phyloP scores from a whole-genome alignment of 805 yeast species.

The Lipomyces spencermartinsiae region DNA sequence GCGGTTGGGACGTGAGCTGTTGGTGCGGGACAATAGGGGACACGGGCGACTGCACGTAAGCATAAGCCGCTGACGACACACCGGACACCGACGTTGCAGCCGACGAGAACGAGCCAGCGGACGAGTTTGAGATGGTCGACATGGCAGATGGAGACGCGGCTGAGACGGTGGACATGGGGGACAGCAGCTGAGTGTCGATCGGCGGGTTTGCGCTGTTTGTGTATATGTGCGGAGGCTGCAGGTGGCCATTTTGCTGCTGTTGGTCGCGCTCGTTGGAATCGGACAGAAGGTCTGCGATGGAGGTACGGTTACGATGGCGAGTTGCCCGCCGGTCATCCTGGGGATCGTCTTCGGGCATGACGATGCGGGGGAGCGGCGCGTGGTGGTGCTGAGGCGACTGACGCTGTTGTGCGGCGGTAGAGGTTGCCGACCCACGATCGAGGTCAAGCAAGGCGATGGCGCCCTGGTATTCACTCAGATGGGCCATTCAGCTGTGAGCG shows the following conservation, averaged over 20 bases:
- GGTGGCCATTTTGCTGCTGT: constrained; percentile 21
- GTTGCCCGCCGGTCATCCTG: constrained; percentile 21
- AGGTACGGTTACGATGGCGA: constrained; percentile 29
- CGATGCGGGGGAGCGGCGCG: constrained; percentile 36
- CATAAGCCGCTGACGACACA: constrained; percentile 7
- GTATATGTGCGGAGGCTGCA: constrained; percentile 24
- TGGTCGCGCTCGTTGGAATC: constrained; percentile 24
- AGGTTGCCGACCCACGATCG: constrained; percentile 26
- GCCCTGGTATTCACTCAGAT: constrained; percentile 39
- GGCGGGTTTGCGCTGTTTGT: constrained; percentile 35
- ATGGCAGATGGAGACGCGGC: constrained; percentile 19
- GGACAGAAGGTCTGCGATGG: constrained; percentile 36
- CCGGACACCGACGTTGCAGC: not conserved
- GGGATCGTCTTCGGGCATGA: constrained; percentile 24
- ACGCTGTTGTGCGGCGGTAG: constrained; percentile 15
- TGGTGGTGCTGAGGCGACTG: constrained; percentile 23
- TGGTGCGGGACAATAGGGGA: constrained; percentile 20
- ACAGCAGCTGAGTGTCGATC: constrained; percentile 37
- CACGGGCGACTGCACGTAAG: constrained; percentile 25
- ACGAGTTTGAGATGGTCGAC: constrained; percentile 14
- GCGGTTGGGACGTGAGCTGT: constrained; percentile 19
- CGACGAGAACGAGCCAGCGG: constrained; percentile 15
- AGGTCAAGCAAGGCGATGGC: constrained; percentile 41
- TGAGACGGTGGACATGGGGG: constrained; percentile 24
- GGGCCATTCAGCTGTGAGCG: constrained; percentile 24